Conservation (phyloP, 306 rosid species). For the Arachis hypogaea region DNA sequence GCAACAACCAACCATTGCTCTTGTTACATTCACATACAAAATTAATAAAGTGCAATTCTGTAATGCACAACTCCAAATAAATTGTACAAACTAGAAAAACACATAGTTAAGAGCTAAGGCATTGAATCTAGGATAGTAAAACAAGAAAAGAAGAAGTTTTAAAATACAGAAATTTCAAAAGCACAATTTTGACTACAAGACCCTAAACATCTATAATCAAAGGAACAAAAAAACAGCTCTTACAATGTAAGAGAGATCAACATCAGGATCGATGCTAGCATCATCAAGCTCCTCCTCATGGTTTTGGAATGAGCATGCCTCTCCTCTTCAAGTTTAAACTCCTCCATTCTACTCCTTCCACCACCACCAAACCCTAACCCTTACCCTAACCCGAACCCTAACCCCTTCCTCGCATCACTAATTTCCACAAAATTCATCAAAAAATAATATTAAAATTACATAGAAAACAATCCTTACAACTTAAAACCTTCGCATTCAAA, state of each 20-base stretch:
- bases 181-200: slow-evolving; percentile 8
- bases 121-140: slow-evolving; percentile 44
- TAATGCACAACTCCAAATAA: slow-evolving; percentile 8
- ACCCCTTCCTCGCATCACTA: slow-evolving; percentile 69
- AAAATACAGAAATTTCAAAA: neutral
- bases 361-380: slow-evolving; percentile 43
- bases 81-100: neutral
- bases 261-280: slow-evolving; percentile 59
- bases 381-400: slow-evolving; percentile 52
- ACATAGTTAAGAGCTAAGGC: neutral
- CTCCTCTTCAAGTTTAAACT: slow-evolving; percentile 78
- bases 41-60: neutral
- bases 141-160: slow-evolving; percentile 11
- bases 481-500: slow-evolving; percentile 37
- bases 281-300: no score
- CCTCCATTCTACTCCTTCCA: slow-evolving; percentile 61
- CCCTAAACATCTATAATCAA: neutral
- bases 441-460: neutral
- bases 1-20: slow-evolving; percentile 18
- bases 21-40: neutral
- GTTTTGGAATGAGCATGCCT: no score
- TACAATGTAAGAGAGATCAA: slow-evolving; percentile 73
- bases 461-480: slow-evolving; percentile 44
- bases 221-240: slow-evolving; percentile 34
- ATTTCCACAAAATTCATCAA: slow-evolving; percentile 63